Evolutionary conservation across 2,329 filamentous ascomycete genomes (phyloP).

Genomic region (Pseudogymnoascus sp.): DNA sequence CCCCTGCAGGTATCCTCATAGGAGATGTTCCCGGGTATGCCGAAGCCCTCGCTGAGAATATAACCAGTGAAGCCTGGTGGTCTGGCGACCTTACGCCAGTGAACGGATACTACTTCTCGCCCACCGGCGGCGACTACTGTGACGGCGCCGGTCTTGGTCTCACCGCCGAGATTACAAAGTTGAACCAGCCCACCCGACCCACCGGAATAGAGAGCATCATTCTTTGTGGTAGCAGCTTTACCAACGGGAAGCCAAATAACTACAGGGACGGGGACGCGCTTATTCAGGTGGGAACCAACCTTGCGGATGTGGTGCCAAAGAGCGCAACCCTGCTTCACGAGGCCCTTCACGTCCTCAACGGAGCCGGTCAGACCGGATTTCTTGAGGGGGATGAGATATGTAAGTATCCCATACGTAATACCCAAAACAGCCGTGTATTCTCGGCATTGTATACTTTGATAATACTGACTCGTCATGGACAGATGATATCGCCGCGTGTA

Average conservation of each 20-base stretch:
- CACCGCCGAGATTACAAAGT: neutral
- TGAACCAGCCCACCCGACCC: neutral
- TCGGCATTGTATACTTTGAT: neutral
- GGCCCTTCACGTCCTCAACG: neutral
- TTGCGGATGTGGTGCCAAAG: neutral
- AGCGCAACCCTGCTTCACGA: neutral
- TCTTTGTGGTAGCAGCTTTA: neutral
- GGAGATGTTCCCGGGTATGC: neutral
- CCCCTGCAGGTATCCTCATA: neutral
- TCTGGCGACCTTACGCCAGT: neutral
- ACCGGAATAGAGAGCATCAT: neutral
- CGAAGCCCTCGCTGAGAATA: neutral
- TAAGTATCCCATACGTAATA: neutral
- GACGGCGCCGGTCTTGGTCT: neutral
- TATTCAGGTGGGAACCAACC: neutral
- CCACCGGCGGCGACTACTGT: neutral
- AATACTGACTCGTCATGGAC: neutral
- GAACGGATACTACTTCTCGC: neutral
- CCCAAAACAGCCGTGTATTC: neutral
- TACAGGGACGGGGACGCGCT: neutral
- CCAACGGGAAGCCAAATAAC: neutral
- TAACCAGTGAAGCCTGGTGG: neutral
- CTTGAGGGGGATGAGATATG: neutral
- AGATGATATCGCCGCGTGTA: neutral
- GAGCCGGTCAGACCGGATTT: neutral